Evolutionary conservation across 108 stramenopile species (phyloP).

Genomic region (Cyclotella kingstonii): DNA sequence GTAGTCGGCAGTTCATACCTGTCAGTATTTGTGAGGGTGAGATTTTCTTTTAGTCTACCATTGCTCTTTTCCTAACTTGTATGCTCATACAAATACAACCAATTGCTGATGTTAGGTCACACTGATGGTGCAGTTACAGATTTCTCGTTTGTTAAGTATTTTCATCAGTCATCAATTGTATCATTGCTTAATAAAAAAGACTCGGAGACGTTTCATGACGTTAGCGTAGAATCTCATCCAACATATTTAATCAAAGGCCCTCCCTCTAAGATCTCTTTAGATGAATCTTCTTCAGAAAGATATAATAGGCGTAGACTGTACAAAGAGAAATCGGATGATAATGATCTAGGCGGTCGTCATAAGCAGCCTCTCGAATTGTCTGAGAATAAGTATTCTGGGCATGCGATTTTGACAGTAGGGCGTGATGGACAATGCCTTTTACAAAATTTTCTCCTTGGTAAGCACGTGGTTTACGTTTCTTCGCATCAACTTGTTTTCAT

Average conservation of each 20-base stretch:
- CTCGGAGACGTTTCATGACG: neutral
- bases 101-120: too few relatives aligned
- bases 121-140: slow-evolving; percentile 71
- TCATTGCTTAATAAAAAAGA: too few relatives aligned
- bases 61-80: neutral
- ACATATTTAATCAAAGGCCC: too few relatives aligned
- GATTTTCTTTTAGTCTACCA: neutral
- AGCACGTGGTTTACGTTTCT: neutral
- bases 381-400: too few relatives aligned
- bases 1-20: slow-evolving; percentile 70
- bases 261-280: too few relatives aligned
- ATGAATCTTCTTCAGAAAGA: neutral
- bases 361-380: too few relatives aligned
- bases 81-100: too few relatives aligned
- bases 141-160: slow-evolving; percentile 67
- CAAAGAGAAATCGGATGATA: slow-evolving; percentile 1
- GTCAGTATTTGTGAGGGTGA: slow-evolving; percentile 61
- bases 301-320: neutral
- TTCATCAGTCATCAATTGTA: too few relatives aligned
- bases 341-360: too few relatives aligned
- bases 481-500: neutral
- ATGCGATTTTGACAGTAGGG: slow-evolving; percentile 63
- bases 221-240: neutral
- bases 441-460: slow-evolving; percentile 69
- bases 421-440: slow-evolving; percentile 76